These are phyloP conservation scores for Cladophialophora psammophila DNA, from an alignment of 2,329 filamentous ascomycete species.

Conservation along the genomic window DNA sequence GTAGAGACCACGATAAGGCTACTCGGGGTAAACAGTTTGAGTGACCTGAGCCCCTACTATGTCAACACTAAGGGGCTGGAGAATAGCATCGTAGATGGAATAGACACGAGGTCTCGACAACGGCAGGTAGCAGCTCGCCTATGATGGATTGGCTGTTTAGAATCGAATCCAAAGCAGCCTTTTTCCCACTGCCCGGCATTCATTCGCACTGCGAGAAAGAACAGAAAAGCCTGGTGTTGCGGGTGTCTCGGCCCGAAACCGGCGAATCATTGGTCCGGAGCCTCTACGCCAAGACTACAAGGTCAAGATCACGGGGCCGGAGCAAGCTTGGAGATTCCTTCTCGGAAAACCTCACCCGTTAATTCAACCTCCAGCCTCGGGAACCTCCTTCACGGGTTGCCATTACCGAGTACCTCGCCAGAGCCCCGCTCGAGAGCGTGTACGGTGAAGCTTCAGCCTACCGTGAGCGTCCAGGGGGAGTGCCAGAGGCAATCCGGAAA, in stretches of 20 bases:
- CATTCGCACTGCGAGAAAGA: too few species aligned
- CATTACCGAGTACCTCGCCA: neutral
- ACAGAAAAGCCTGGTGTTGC: neutral
- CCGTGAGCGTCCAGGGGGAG: neutral
- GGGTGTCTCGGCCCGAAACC: neutral
- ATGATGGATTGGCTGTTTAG: neutral
- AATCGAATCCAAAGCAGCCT: neutral
- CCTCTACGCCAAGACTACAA: neutral
- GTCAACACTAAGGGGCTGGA: slow-evolving; percentile 51
- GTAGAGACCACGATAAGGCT: slow-evolving; percentile 57
- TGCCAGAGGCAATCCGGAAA: too few species aligned
- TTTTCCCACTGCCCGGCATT: too few species aligned
- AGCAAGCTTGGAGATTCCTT: neutral
- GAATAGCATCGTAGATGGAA: slow-evolving; percentile 13
- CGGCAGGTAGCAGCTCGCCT: neutral
- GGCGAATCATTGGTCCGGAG: neutral
- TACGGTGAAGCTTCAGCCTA: neutral
- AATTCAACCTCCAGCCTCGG: neutral
- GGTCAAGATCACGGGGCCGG: neutral
- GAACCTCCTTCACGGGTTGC: neutral
- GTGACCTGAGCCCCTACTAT: slow-evolving; percentile 51
- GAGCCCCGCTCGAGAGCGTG: too few species aligned
- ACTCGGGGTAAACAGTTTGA: slow-evolving; percentile 53
- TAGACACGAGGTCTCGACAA: neutral
- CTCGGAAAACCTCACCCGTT: neutral